phyloP scores from a whole-genome alignment of 1,139 yeast genomes.

The Taphrina sp. region DNA sequence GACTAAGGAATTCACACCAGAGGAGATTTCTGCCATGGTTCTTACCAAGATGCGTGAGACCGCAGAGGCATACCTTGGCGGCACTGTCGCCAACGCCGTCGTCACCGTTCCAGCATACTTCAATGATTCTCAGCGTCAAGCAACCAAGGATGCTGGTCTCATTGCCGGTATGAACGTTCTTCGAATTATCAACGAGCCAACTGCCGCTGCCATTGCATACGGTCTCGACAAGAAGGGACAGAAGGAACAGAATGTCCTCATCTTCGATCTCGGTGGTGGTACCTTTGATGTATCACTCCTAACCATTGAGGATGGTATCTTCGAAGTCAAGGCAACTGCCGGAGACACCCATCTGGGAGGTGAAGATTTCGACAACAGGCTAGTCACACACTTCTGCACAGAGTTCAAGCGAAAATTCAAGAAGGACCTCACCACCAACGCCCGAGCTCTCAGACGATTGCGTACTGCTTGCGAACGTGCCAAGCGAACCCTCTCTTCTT shows the following conservation, averaged over 20 bases:
- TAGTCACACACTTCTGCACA: constrained; percentile 72
- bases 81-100: constrained; percentile 91
- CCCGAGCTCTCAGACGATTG: constrained; percentile 81
- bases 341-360: constrained; percentile 99
- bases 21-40: constrained; percentile 95
- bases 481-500: constrained; percentile 83
- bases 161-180: constrained; percentile 94
- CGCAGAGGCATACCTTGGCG: constrained; percentile 93
- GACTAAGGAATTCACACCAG: constrained; percentile 92
- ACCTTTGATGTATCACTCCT: constrained; percentile 93
- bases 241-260: constrained; percentile 80
- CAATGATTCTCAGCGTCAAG: constrained; percentile 97
- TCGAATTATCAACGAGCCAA: constrained; percentile 96
- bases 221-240: constrained; percentile 87
- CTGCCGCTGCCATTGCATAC: constrained; percentile 98
- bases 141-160: constrained; percentile 98
- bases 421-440: constrained; percentile 69
- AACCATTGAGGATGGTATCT: constrained; percentile 92
- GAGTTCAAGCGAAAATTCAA: constrained; percentile 85
- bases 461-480: constrained; percentile 93
- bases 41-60: constrained; percentile 95
- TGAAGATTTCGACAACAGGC: constrained; percentile 85
- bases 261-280: constrained; percentile 98
- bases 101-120: constrained; percentile 96
- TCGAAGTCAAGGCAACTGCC: constrained; percentile 95